phyloP scores from a whole-genome alignment of 768 basidiomycete genomes.

The Dioszegia aurantiaca region DNA sequence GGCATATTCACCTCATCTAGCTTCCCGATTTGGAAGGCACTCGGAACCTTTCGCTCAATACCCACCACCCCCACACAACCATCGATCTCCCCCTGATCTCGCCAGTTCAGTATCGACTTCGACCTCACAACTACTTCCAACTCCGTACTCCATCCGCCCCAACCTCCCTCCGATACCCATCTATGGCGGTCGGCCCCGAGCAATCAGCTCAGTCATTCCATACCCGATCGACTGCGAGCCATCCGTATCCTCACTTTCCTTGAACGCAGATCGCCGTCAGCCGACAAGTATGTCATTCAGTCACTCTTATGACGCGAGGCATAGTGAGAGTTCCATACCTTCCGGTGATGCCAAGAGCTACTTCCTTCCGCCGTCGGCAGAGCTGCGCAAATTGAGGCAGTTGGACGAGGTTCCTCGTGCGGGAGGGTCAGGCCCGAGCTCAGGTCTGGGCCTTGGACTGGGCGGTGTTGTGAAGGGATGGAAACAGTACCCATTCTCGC shows the following conservation, averaged over 20 bases:
- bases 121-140: conserved; percentile 6
- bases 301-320: neutral
- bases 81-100: neutral
- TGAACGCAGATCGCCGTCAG: neutral
- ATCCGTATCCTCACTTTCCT: too few relatives aligned
- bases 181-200: neutral
- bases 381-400: neutral
- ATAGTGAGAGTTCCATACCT: neutral
- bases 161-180: neutral
- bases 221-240: too few relatives aligned
- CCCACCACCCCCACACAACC: neutral
- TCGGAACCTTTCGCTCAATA: too few relatives aligned
- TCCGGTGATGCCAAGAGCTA: neutral
- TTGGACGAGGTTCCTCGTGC: neutral
- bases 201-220: conserved; percentile 1
- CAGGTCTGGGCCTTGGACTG: neutral
- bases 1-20: neutral
- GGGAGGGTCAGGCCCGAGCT: neutral
- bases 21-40: neutral
- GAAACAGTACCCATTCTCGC: too few relatives aligned
- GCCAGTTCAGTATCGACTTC: neutral
- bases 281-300: neutral
- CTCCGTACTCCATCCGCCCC: neutral
- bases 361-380: conserved; percentile 2
- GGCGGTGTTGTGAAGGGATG: too few relatives aligned